Evolutionary conservation across 306 rosid species (phyloP).

Genomic region (Rubus parviflorus): DNA sequence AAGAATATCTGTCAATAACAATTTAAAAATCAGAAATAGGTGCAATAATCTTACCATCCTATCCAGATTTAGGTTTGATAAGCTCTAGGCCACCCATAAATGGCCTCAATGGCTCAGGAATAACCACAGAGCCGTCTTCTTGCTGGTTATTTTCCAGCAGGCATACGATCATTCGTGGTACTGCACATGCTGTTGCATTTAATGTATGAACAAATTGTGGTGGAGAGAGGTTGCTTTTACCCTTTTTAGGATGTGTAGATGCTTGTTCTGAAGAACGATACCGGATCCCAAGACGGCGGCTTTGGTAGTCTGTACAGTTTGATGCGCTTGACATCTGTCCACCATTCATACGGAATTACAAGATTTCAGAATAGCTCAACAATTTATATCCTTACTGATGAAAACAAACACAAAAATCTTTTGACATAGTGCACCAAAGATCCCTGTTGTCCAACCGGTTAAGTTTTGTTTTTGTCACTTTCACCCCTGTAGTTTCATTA

Average conservation of each 20-base stretch:
- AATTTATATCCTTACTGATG: not conserved
- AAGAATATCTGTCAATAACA: slow-evolving; percentile 2
- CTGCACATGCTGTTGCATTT: slow-evolving; percentile 97
- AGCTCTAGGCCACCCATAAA: slow-evolving; percentile 69
- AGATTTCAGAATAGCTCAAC: not conserved
- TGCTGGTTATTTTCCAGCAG: slow-evolving; percentile 86
- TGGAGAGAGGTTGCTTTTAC: slow-evolving; percentile 63
- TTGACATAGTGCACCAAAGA: not conserved
- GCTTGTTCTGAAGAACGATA: slow-evolving; percentile 69
- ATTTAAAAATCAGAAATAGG: not conserved
- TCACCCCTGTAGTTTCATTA: not conserved
- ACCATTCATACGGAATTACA: slow-evolving; percentile 11
- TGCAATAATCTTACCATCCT: not conserved
- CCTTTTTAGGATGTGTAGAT: slow-evolving; percentile 45
- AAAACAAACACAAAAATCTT: not conserved
- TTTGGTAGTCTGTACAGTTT: slow-evolving; percentile 86
- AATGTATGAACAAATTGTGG: slow-evolving; percentile 84
- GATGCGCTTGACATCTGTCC: slow-evolving; percentile 90
- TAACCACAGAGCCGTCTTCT: slow-evolving; percentile 73
- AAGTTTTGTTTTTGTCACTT: not conserved
- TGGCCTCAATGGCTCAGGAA: slow-evolving; percentile 82
- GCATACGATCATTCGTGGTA: slow-evolving; percentile 84
- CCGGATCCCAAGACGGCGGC: slow-evolving; percentile 78
- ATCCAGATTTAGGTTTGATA: slow-evolving; percentile 49
- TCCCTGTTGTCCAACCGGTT: not conserved